phyloP scores from a whole-genome alignment of 2,329 filamentous ascomycete genomes.

The Penicillium expansum region DNA sequence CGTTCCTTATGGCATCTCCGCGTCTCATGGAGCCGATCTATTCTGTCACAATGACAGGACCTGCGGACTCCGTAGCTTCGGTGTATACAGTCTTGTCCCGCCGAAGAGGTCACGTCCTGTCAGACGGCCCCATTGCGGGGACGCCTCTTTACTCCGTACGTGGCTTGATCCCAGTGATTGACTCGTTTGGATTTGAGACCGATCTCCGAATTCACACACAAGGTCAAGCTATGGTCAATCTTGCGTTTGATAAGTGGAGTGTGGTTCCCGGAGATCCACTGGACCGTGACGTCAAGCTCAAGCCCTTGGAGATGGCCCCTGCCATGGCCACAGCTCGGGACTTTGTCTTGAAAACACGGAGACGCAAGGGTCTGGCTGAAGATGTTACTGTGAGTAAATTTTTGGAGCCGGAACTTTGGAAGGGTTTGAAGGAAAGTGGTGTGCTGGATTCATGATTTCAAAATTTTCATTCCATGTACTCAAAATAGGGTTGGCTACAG shows the following conservation, averaged over 20 bases:
- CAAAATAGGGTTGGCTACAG: constrained; percentile 5
- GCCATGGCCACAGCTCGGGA: constrained; percentile 89
- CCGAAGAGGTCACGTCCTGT: constrained; percentile 85
- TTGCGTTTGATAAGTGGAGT: constrained; percentile 95
- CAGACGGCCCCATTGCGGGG: constrained; percentile 90
- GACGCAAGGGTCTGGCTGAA: constrained; percentile 90
- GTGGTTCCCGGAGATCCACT: constrained; percentile 94
- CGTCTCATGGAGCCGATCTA: constrained; percentile 97
- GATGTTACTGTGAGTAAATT: constrained; percentile 96
- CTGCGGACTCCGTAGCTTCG: constrained; percentile 80
- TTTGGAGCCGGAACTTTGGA: constrained; percentile 89
- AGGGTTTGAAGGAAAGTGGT: constrained; percentile 81
- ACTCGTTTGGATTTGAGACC: constrained; percentile 97
- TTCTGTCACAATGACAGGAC: constrained; percentile 86
- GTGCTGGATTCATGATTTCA: constrained; percentile 63
- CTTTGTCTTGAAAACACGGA: constrained; percentile 92
- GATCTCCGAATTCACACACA: constrained; percentile 95
- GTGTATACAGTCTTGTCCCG: constrained; percentile 90
- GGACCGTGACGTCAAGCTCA: constrained; percentile 77
- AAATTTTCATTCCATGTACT: neutral
- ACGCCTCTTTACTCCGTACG: constrained; percentile 91
- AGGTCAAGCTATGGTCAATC: constrained; percentile 81
- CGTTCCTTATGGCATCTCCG: constrained; percentile 94
- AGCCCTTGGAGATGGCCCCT: constrained; percentile 81
- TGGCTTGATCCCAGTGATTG: constrained; percentile 90